Evolutionary conservation across 345 rosid genomes (phyloP), one percentile per base, ranked within the genome.

Genomic region (Theobroma cacao): DNA sequence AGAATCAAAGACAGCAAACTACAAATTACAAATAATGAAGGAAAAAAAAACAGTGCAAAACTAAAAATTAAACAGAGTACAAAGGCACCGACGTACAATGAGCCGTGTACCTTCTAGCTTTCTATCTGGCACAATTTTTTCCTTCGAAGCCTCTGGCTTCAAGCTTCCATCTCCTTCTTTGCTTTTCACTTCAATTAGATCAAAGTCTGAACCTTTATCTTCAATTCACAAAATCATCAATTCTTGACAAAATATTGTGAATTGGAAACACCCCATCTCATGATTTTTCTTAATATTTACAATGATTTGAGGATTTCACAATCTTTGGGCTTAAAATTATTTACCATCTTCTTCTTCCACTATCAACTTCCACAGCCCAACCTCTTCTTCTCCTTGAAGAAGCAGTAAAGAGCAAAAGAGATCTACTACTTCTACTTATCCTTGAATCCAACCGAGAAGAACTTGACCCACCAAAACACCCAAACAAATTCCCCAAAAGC

Each of bases 391-490:
- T 79, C 45, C 81, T 65, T 41, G 86, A 58, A 31, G 86, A 71
- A 10, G 79, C 24, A 24, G 68, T 78, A 7, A 79, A 77, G 61
- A 64, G 17, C 0, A 77, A 63, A 68, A 61, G 18, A 1, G 86
- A 43, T 75, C 83, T 72, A 59, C 78, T 72, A 30, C 81, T 82
- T 22, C 77, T 58, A 24, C 69, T 65, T 41, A 72, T 62, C 75
- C 86, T 79, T 0, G 86, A 77, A 31, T 76, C 84, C 1, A 85
- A 36, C 62, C 78, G 67, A 75, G 84, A 70, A 13, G 89, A 81
- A 2, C 43, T 53, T 20, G 55, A 20, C 40, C 86, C 88, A 8
- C 88, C 86, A 15, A 92, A 92, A 81, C 95, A 92, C 20, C 92
- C 88, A 6, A 91, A 81, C 28, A 89, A 64, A 59, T 67, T 85